These are phyloP conservation scores for Hirsutella rhossiliensis DNA, from an alignment of 2,329 filamentous ascomycete species.

Conservation along the genomic window DNA sequence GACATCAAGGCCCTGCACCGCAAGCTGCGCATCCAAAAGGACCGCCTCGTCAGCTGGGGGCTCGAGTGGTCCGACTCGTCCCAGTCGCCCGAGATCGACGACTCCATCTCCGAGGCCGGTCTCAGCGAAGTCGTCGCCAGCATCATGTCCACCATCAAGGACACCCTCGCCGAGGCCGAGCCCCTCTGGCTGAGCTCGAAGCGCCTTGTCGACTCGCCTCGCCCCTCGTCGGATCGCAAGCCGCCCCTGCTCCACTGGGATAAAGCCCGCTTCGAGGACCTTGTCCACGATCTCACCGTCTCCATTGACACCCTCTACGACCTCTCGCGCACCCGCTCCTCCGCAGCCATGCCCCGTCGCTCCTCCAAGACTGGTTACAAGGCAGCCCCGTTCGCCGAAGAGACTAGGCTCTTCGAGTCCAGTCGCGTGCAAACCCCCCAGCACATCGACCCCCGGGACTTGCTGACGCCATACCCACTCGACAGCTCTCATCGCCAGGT, in stretches of 20 bases:
- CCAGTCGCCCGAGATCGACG: conserved; percentile 58
- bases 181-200: conserved; percentile 55
- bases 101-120: conserved; percentile 58
- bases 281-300: conserved; percentile 61
- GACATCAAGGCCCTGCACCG: conserved; percentile 62
- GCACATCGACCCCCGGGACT: conserved; percentile 41
- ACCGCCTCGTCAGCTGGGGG: conserved; percentile 68
- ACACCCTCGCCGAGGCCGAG: conserved; percentile 66
- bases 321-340: conserved; percentile 53
- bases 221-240: conserved; percentile 39
- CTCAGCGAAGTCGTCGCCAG: conserved; percentile 66
- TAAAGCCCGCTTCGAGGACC: conserved; percentile 61
- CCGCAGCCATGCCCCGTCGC: conserved; percentile 21
- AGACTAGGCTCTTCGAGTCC: conserved; percentile 42
- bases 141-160: conserved; percentile 70
- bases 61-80: conserved; percentile 68
- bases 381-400: conserved; percentile 26
- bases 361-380: conserved; percentile 21
- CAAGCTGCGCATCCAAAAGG: conserved; percentile 69
- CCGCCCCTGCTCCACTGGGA: conserved; percentile 50
- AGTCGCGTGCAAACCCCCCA: conserved; percentile 49
- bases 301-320: conserved; percentile 74
- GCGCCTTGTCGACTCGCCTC: conserved; percentile 25
- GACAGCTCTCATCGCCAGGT: background rate
- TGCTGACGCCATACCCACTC: conserved; percentile 13